Base-by-base conservation (phyloP, 495 filamentous ascomycete genomes). In the Tuber umbilicatum region DNA sequence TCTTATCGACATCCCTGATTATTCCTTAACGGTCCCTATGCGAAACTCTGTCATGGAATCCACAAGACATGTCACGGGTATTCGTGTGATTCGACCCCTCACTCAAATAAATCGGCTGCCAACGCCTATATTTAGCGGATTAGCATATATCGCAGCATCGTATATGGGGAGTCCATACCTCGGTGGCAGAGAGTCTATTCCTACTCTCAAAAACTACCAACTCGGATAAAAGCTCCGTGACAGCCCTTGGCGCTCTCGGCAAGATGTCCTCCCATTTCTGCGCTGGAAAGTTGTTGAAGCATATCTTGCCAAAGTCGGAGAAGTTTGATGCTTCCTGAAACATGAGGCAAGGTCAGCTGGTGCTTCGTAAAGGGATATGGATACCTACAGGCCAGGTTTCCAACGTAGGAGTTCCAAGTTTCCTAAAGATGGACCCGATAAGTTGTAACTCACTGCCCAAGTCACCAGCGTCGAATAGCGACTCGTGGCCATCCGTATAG, bases 361-460 rank as follows among this genome's bases (percentile, higher is more conserved):
- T 3, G 23, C 27, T 9, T 17, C 21, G 17, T 9, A 38, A 47
- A n/a, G 40, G 16, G 17, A 39, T 73, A 45, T 47, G 10, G 67
- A 27, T 55, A 69, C 78, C 21, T 37, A 81, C 79, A 67, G 94
- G 94, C 95, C 95, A 99, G 0, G 81, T 88, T 45, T 89, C 86
- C 64, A 86, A 84, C 68, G 90, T 90, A 0, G 95, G 95, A 4
- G 94, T 97, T 10, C 95, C 95, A 39, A 98, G 84, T 19, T 89
- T 93, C 82, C 89, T 88, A 84, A 99, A 99, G 31, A 97, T 94
- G 78, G 92, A 96, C 70, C 91, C 86, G 69, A 99, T 92, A 55
- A 99, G 85, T 6, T 92, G 91, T 42, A 99, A 86, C 83, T 99
- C 96, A 81, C 92, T 98, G 2, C 95, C 95, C 55, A 97, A 85